Base-by-base conservation (phyloP, 305 asterid species). In the Coffea humblotiana region DNA sequence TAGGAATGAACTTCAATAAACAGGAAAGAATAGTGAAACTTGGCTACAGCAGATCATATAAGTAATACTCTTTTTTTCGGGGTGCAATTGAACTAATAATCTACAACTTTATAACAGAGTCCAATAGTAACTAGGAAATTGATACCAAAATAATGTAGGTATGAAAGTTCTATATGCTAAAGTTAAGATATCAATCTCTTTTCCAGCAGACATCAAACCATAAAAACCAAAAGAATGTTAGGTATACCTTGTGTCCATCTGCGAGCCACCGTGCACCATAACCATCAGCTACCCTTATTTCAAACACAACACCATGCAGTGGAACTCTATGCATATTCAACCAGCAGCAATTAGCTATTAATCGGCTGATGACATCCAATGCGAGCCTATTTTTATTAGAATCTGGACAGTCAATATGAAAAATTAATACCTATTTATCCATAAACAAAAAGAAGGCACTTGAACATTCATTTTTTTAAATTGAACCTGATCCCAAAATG, bases 201-300 rank as follows among this genome's bases (percentile, higher is more conserved):
- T 64, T 11, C 40, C 27, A 10, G 37, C 9, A 6, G 19, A 23
- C 47, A 27, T 18, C 21, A 16, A 29, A 14, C 18, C 58, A 48
- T 8, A 45, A 43, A 27, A 43, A 35, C 32, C 15, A 15, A n/a
- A 6, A 23, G 32, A 67, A 27, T 19, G 18, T 67, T 65, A 75
- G 15, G 47, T 16, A 35, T 68, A 94, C 97, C 94, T 90, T 87
- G 78, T 77, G 85, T 88, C 97, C 98, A 85, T 94, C 93, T 54
- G 29, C 87, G 77, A 96, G 92, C 98, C 97, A 94, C 54, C 97
- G 87, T 49, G 98, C 97, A 14, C 98, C 97, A 79, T 88, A 94
- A 40, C 97, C 96, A 72, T 86, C 86, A 65, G 82, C 83, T 21
- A 73, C 87, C 87, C 97, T 87, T 76, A 94, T 84, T 88, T 94